A percentile compares a stretch with the other conserved stretches of the same genome.
Conservation (phyloP, 148 eudicot genomes). For the Silene conica region DNA sequence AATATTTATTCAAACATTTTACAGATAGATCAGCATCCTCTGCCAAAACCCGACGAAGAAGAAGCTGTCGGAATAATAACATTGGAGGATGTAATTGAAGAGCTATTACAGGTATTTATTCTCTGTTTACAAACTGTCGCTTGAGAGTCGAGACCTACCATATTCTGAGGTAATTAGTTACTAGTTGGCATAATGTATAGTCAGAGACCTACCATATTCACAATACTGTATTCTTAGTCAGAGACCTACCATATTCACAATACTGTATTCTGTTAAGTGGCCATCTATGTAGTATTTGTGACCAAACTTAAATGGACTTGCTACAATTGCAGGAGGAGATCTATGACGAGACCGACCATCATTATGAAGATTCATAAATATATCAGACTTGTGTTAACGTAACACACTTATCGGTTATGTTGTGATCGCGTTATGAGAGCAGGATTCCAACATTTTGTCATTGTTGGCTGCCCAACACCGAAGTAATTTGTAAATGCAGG, state of each 20-base stretch:
- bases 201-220: no score
- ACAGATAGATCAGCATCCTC: conserved; percentile 57
- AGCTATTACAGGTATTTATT: conserved; percentile 68
- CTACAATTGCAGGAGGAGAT: conserved; percentile 75
- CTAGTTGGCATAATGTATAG: no score
- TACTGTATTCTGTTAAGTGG: neutral
- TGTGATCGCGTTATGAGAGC: neutral
- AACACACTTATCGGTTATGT: neutral
- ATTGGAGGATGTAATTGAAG: conserved; percentile 94
- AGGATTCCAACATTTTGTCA: conserved; percentile 14
- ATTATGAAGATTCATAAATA: conserved; percentile 58
- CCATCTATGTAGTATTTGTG: neutral
- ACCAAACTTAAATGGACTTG: neutral
- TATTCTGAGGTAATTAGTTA: neutral
- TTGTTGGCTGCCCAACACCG: conserved; percentile 8
- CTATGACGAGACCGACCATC: conserved; percentile 94
- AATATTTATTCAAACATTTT: conserved; percentile 73
- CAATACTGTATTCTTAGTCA: no score
- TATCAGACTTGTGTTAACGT: neutral
- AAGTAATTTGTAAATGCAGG: conserved; percentile 10
- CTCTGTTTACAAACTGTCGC: no score
- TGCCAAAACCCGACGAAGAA: conserved; percentile 78
- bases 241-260: no score
- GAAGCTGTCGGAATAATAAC: conserved; percentile 89
- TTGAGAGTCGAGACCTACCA: neutral